These are phyloP conservation scores for Magnusiomyces paraingens DNA, from an alignment of 1,139 yeast species.

Conservation along the genomic window DNA sequence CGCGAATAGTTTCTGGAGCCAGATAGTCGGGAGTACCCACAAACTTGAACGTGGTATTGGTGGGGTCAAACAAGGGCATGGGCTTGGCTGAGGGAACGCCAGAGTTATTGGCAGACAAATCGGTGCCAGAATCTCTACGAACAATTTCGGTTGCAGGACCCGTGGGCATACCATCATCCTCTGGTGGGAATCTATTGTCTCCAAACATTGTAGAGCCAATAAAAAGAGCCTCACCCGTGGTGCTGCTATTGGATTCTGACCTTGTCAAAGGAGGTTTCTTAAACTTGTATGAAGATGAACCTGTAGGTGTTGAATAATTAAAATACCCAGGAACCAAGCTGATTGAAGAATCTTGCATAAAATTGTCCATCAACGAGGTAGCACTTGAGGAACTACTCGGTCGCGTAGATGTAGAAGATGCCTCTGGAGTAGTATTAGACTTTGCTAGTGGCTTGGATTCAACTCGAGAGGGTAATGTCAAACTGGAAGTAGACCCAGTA, in stretches of 20 bases:
- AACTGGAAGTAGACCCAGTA: neutral
- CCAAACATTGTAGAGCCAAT: slow-evolving; percentile 13
- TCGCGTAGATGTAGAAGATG: neutral
- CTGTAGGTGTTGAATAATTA: slow-evolving; percentile 16
- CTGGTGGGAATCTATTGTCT: neutral
- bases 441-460: slow-evolving; percentile 8
- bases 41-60: slow-evolving; percentile 43
- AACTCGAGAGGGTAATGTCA: neutral
- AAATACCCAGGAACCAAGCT: slow-evolving; percentile 31
- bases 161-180: neutral
- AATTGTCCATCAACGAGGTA: slow-evolving; percentile 9
- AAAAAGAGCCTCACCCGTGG: slow-evolving; percentile 16
- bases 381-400: slow-evolving; percentile 12
- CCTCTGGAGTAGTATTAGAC: slow-evolving; percentile 11
- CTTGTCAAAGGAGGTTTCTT: slow-evolving; percentile 7
- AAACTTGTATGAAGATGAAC: neutral
- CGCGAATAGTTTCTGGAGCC: slow-evolving; percentile 92
- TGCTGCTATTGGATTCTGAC: slow-evolving; percentile 14
- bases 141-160: neutral
- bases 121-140: slow-evolving; percentile 6
- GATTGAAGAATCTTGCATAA: slow-evolving; percentile 25
- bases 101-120: neutral
- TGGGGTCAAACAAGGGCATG: slow-evolving; percentile 24
- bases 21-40: slow-evolving; percentile 98
- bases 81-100: slow-evolving; percentile 1